Evolutionary conservation across 2,329 filamentous ascomycete species (phyloP).

Genomic region (Xylaria sp.): DNA sequence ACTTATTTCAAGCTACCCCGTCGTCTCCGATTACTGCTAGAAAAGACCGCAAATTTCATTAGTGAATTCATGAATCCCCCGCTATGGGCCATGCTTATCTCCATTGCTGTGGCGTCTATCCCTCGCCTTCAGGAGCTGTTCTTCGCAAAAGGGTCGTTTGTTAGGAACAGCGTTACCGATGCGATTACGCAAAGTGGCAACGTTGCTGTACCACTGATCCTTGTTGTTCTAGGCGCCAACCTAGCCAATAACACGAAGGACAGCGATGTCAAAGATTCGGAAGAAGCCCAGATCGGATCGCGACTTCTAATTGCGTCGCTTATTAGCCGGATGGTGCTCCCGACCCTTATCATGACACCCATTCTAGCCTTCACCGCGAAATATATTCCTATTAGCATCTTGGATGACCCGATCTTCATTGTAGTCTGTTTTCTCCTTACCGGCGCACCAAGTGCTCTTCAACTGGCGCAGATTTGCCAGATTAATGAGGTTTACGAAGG

Average conservation of each 20-base stretch:
- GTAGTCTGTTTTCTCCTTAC: conserved; percentile 97
- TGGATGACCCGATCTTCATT: conserved; percentile 97
- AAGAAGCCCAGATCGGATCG: conserved; percentile 75
- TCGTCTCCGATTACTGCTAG: conserved; percentile 45
- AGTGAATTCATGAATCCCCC: conserved; percentile 99
- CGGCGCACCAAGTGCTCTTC: conserved; percentile 90
- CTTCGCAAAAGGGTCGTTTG: conserved; percentile 87
- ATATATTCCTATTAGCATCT: conserved; percentile 89
- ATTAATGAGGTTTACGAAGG: conserved; percentile 96
- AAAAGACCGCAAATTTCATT: conserved; percentile 69
- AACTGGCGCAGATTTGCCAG: conserved; percentile 97
- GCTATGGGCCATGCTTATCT: conserved; percentile 93
- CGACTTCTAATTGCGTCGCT: conserved; percentile 88
- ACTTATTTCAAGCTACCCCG: conserved; percentile 33
- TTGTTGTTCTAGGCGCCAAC: conserved; percentile 95
- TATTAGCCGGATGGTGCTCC: conserved; percentile 89
- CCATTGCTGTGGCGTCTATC: conserved; percentile 90
- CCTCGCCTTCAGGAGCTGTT: conserved; percentile 85
- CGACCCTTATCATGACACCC: conserved; percentile 91
- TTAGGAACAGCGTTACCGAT: conserved; percentile 91
- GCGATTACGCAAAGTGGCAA: conserved; percentile 86
- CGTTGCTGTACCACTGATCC: conserved; percentile 92
- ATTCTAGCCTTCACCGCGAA: conserved; percentile 88
- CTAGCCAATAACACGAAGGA: conserved; percentile 90
- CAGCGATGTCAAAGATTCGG: conserved; percentile 71